These are phyloP conservation scores for Cladophialophora psammophila DNA, from an alignment of 2,329 filamentous ascomycete species.

Conservation along the genomic window DNA sequence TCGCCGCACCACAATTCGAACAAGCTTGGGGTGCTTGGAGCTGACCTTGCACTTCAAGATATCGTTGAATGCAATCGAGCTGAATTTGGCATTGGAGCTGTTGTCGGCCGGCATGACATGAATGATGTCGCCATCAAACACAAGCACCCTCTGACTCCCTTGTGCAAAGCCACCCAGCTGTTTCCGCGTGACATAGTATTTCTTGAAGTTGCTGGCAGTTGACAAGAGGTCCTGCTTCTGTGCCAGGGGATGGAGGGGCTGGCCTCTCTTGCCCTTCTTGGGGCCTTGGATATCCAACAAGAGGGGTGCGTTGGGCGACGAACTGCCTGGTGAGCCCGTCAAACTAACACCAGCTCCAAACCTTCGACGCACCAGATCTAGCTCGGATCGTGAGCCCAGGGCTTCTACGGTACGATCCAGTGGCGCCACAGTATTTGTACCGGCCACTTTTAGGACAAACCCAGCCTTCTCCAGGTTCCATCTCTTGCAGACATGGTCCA, in stretches of 20 bases:
- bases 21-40: constrained; percentile 69
- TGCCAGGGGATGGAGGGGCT: constrained; percentile 55
- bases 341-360: constrained; percentile 67
- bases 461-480: constrained; percentile 70
- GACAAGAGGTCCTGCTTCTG: constrained; percentile 56
- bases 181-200: constrained; percentile 69
- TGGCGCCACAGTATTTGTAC: constrained; percentile 69
- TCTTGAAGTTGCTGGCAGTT: constrained; percentile 61
- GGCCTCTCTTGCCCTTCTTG: constrained; percentile 55
- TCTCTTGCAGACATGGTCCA: constrained; percentile 68
- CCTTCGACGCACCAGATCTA: constrained; percentile 68
- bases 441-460: constrained; percentile 68
- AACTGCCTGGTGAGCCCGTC: constrained; percentile 66
- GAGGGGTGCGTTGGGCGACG: constrained; percentile 70
- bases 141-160: constrained; percentile 66
- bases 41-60: constrained; percentile 72
- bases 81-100: constrained; percentile 60
- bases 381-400: constrained; percentile 64
- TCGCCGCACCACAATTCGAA: constrained; percentile 67
- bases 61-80: constrained; percentile 68
- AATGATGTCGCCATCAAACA: constrained; percentile 71
- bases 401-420: constrained; percentile 71
- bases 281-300: constrained; percentile 55
- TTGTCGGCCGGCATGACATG: constrained; percentile 67
- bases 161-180: constrained; percentile 71